Percentiles rank a stretch among this genome's conserved stretches.
Evolutionary conservation across 2,329 filamentous ascomycete genomes (phyloP).

Genomic region (Xylariaceae sp.): DNA sequence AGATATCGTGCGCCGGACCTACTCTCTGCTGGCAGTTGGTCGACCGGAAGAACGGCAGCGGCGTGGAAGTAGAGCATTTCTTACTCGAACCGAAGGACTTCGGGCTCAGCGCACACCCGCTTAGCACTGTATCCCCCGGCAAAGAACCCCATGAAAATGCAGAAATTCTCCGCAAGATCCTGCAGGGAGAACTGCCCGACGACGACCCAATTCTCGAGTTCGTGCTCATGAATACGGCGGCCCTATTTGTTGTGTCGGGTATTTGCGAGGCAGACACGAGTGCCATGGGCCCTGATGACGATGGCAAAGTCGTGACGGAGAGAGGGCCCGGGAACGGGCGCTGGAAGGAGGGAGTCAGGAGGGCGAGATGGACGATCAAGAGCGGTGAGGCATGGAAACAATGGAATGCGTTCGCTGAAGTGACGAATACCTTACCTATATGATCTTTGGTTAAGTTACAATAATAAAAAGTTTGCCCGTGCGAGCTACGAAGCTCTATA

Average conservation of each 20-base stretch:
- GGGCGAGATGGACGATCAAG: slow-evolving; percentile 85
- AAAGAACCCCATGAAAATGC: slow-evolving; percentile 90
- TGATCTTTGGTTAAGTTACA: neutral
- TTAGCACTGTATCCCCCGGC: slow-evolving; percentile 80
- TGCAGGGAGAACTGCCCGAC: slow-evolving; percentile 73
- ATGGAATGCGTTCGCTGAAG: slow-evolving; percentile 83
- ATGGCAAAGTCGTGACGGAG: slow-evolving; percentile 81
- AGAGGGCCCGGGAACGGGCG: slow-evolving; percentile 83
- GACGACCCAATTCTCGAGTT: slow-evolving; percentile 91
- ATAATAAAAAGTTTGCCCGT: neutral
- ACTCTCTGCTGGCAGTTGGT: slow-evolving; percentile 89
- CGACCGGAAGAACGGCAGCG: slow-evolving; percentile 47
- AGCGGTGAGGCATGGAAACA: slow-evolving; percentile 86
- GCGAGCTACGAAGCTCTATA: no score
- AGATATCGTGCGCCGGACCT: slow-evolving; percentile 87
- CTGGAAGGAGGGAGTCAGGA: slow-evolving; percentile 93
- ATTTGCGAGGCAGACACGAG: slow-evolving; percentile 85
- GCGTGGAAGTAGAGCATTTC: slow-evolving; percentile 75
- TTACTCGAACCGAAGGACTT: slow-evolving; percentile 84
- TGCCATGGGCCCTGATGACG: slow-evolving; percentile 79
- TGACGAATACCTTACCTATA: slow-evolving; percentile 66
- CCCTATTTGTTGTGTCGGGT: slow-evolving; percentile 83
- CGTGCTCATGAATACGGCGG: slow-evolving; percentile 91
- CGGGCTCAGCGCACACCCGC: slow-evolving; percentile 75
- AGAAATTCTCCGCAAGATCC: slow-evolving; percentile 76